These are phyloP conservation scores for Ogataea nakhonphanomensis DNA, from an alignment of 805 yeast species.

Conservation along the genomic window DNA sequence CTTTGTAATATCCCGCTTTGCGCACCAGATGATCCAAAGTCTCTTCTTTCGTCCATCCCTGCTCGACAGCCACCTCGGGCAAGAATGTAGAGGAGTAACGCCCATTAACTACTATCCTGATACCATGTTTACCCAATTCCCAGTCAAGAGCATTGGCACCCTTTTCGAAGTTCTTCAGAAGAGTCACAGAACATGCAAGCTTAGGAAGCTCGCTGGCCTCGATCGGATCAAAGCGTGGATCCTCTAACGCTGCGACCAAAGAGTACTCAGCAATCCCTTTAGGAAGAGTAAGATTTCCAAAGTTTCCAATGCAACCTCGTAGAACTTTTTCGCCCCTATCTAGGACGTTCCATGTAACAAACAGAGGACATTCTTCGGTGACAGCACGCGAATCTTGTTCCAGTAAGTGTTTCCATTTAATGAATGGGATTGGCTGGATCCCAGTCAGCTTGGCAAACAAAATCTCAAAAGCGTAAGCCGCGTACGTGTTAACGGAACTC, in stretches of 20 bases:
- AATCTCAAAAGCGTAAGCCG: slow-evolving; percentile 41
- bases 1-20: slow-evolving; percentile 57
- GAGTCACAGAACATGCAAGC: slow-evolving; percentile 59
- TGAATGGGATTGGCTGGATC: slow-evolving; percentile 11
- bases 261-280: slow-evolving; percentile 63
- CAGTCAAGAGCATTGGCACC: slow-evolving; percentile 61
- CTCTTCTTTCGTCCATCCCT: slow-evolving; percentile 71
- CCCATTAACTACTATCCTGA: slow-evolving; percentile 53
- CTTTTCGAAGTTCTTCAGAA: slow-evolving; percentile 55
- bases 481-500: slow-evolving; percentile 30
- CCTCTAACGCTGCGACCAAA: slow-evolving; percentile 69
- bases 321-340: slow-evolving; percentile 37
- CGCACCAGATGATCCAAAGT: slow-evolving; percentile 68
- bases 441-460: slow-evolving; percentile 30
- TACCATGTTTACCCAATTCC: slow-evolving; percentile 81
- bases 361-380: slow-evolving; percentile 52
- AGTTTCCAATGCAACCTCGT: slow-evolving; percentile 95
- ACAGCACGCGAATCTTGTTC: slow-evolving; percentile 9
- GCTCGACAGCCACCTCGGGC: slow-evolving; percentile 88
- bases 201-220: slow-evolving; percentile 46
- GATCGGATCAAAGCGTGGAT: slow-evolving; percentile 73
- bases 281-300: slow-evolving; percentile 50
- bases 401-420: slow-evolving; percentile 10
- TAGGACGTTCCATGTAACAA: slow-evolving; percentile 78
- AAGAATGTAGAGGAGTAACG: slow-evolving; percentile 69